Evolutionary conservation across 768 basidiomycete species (phyloP), one percentile per base, ranked within the genome.

Genomic region (Tylopilus felleus): DNA sequence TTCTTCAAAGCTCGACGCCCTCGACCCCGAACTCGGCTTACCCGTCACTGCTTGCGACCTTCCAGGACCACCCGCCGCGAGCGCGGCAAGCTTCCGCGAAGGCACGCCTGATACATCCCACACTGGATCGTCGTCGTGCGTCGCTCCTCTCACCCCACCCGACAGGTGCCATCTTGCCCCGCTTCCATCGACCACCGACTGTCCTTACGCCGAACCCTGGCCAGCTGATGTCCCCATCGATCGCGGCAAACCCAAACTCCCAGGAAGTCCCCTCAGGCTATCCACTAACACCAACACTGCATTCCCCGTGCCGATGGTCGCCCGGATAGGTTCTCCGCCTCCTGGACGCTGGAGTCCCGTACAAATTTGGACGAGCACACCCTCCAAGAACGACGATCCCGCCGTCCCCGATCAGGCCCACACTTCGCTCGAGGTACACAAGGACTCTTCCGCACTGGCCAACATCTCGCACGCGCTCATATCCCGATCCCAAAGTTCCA

Each of bases 341-440:
- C 61, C 56, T 19, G 47, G 39, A 23, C 53, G 25, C 21, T 65
- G 64, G 64, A 46, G 35, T 40, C 46, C 64, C 9, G 9, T 43
- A 2, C 47, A 59, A 22, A 54, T 68, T 8, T 68, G 65, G 65
- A 62, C 62, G 33, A 68, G 66, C 47, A 66, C 66, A 0, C 66
- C 66, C 3, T 52, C 8, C 40, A 63, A 58, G 52, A 16, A 22
- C 21, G 51, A 62, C 38, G 19, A 28, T 14, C 16, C 16, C 25
- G 17, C 16, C 27, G 17, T 50, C 2, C 46, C 42, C n/a, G 50
- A 55, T 5, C 47, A 19, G 8, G 22, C 12, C 13, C 39, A 43
- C 40, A 51, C 21, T 44, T 31, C 56, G 5, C 49, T 56, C 36
- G 52, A 54, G 13, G 40, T 29, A 7, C 36, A 16, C 28, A 8